Percentiles rank a stretch among this genome's conserved stretches.
Evolutionary conservation across 164 flowering plant genomes (phyloP).

Genomic region (Pachysandra terminalis): DNA sequence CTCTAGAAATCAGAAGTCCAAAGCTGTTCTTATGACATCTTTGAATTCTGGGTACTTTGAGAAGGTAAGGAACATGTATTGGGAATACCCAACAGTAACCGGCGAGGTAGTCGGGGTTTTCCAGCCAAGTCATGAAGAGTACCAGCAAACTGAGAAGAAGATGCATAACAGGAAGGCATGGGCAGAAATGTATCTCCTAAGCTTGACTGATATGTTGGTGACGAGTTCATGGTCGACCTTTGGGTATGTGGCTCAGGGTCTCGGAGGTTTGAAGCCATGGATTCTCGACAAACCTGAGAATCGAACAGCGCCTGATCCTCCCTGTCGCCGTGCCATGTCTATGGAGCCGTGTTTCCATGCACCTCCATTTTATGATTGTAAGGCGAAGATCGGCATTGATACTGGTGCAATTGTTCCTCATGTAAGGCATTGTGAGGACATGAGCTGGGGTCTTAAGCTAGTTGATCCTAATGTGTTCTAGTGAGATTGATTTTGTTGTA

Average conservation of each 20-base stretch:
- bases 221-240: conserved; percentile 92
- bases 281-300: conserved; percentile 75
- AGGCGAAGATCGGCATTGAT: conserved; percentile 60
- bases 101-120: conserved; percentile 61
- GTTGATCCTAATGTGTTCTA: conserved; percentile 19
- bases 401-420: conserved; percentile 76
- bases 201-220: conserved; percentile 59
- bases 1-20: conserved; percentile 27
- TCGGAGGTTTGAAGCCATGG: conserved; percentile 86
- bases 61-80: conserved; percentile 60
- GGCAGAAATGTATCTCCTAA: conserved; percentile 85
- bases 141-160: conserved; percentile 59
- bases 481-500: no score
- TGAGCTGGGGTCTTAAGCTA: conserved; percentile 85
- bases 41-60: conserved; percentile 61
- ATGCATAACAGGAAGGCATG: conserved; percentile 74
- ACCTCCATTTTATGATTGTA: conserved; percentile 86
- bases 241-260: conserved; percentile 90
- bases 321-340: conserved; percentile 71
- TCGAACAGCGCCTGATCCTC: conserved; percentile 59
- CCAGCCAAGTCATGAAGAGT: conserved; percentile 84
- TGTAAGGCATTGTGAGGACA: conserved; percentile 81
- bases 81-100: conserved; percentile 62
- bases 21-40: conserved; percentile 68
- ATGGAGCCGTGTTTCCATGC: conserved; percentile 95